Evolutionary conservation across 1,284 basidiomycete species (phyloP).

Genomic region (Sanghuangporus baumii): DNA sequence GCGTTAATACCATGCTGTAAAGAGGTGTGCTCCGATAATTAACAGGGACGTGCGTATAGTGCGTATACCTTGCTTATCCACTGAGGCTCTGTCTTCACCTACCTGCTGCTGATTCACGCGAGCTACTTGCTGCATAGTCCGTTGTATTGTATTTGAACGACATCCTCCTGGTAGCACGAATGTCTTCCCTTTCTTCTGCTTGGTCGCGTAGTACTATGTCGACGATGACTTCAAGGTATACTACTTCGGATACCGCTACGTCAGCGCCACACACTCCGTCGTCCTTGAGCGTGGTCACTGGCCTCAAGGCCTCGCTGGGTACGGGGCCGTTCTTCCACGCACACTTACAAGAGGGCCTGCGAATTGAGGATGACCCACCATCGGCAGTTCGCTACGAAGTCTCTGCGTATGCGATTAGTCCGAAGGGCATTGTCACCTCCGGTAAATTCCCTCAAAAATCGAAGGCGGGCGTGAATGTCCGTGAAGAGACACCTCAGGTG

Average conservation of each 20-base stretch:
- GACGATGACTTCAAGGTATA: neutral
- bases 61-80: neutral
- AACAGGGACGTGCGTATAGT: slow-evolving; percentile 6
- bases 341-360: slow-evolving; percentile 14
- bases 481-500: slow-evolving; percentile 13
- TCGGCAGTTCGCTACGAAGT: neutral
- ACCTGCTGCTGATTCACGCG: slow-evolving; percentile 6
- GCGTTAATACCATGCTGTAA: slow-evolving; percentile 10
- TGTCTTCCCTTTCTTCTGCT: neutral
- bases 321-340: slow-evolving; percentile 17
- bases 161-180: neutral
- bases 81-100: neutral
- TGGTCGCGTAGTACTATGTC: slow-evolving; percentile 5
- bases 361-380: slow-evolving; percentile 1
- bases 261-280: slow-evolving; percentile 14
- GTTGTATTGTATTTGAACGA: slow-evolving; percentile 4
- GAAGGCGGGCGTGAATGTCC: neutral
- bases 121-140: neutral
- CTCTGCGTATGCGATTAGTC: neutral
- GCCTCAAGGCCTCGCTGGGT: slow-evolving; percentile 13
- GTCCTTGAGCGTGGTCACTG: slow-evolving; percentile 10
- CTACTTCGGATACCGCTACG: neutral
- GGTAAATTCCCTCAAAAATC: neutral
- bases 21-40: slow-evolving; percentile 5
- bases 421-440: neutral